phyloP scores from a whole-genome alignment of 164 flowering plant genomes.

The Chloranthus sessilifolius region DNA sequence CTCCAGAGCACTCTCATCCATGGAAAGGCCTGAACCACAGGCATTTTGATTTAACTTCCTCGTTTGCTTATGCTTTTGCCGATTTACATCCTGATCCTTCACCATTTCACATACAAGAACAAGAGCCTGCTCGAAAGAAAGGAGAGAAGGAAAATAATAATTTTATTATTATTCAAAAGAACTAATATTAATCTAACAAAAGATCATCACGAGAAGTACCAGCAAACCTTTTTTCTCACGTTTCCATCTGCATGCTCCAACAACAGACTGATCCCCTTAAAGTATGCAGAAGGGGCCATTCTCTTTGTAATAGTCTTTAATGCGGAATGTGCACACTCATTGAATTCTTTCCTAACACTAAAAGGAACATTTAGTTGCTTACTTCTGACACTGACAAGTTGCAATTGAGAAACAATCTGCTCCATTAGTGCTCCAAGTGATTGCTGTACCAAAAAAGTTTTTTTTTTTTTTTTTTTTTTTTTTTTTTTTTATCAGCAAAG shows the following conservation, averaged over 20 bases:
- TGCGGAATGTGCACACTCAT: conserved; percentile 35
- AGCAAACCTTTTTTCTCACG: conserved; percentile 61
- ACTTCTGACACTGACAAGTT: conserved; percentile 32
- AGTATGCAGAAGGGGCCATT: conserved; percentile 64
- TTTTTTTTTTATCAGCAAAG: no score
- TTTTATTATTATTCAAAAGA: not conserved
- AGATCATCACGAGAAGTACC: not conserved
- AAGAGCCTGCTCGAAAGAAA: conserved; percentile 61
- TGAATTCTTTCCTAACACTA: conserved; percentile 42
- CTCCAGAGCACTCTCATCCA: conserved; percentile 41
- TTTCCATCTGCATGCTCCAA: conserved; percentile 37
- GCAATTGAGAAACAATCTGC: conserved; percentile 40
- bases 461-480: no score
- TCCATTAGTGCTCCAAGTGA: conserved; percentile 66
- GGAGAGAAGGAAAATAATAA: not conserved
- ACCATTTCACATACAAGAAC: conserved; percentile 55
- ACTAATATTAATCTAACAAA: not conserved
- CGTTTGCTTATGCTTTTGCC: conserved; percentile 25
- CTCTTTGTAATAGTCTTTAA: conserved; percentile 36
- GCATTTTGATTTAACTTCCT: conserved; percentile 14
- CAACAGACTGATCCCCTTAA: conserved; percentile 42
- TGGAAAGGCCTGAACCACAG: conserved; percentile 30
- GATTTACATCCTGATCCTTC: conserved; percentile 27
- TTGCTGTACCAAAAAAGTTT: no score
- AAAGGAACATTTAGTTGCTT: conserved; percentile 30